These are phyloP conservation scores for Tetradesmus lagerheimii DNA, from an alignment of 139 green algal genomes.

Conservation along the genomic window DNA sequence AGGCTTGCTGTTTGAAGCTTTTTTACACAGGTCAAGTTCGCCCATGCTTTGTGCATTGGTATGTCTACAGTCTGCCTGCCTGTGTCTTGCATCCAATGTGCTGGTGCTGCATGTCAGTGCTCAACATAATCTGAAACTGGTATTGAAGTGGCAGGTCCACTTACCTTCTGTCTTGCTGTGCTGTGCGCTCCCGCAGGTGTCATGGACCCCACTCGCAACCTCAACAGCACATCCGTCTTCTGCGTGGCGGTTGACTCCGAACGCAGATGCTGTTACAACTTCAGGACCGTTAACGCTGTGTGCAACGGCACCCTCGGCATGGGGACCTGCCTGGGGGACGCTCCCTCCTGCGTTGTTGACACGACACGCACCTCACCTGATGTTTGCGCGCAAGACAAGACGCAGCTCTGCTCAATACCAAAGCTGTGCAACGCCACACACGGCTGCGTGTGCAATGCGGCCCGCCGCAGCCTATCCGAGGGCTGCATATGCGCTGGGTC, in stretches of 20 bases:
- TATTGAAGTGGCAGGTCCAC: not conserved
- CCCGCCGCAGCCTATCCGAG: not conserved
- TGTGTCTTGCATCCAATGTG: too few species aligned
- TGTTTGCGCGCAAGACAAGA: not conserved
- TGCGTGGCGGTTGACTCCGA: not conserved
- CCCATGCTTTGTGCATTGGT: too few species aligned
- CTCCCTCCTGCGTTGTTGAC: not conserved
- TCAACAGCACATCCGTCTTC: not conserved
- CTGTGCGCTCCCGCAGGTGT: not conserved
- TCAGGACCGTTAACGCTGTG: not conserved
- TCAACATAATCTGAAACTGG: too few species aligned
- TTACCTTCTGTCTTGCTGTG: not conserved
- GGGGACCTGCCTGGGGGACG: not conserved
- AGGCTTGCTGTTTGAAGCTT: too few species aligned
- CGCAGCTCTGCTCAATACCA: not conserved
- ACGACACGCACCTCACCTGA: not conserved
- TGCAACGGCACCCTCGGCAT: not conserved
- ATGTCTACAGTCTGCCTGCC: too few species aligned
- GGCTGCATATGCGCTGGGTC: not conserved
- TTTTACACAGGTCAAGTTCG: too few species aligned
- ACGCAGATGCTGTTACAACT: not conserved
- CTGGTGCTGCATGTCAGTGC: not conserved
- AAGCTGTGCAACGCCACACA: not conserved
- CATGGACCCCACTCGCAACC: not conserved
- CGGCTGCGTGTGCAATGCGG: not conserved